phyloP scores from a whole-genome alignment of 1,284 basidiomycete genomes.

The Mycosarcoma maydis region DNA sequence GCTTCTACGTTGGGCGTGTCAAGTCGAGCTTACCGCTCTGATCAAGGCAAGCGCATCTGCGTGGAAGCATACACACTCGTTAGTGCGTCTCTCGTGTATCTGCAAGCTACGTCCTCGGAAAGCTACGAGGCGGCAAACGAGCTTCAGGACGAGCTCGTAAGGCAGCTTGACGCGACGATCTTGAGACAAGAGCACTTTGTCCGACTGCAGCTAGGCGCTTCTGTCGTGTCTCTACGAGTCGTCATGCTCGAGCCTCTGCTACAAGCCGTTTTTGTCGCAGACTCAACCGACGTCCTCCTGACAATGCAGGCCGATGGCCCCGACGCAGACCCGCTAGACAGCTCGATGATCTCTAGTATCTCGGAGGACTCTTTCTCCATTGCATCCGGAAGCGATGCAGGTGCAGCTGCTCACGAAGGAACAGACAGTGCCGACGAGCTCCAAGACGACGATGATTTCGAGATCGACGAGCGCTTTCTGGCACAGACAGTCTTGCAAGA shows the following conservation, averaged over 20 bases:
- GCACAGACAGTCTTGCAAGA: constrained; percentile 51
- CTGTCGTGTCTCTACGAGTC: constrained; percentile 20
- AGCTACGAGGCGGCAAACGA: constrained; percentile 33
- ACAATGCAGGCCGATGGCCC: constrained; percentile 27
- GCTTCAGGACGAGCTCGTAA: constrained; percentile 24
- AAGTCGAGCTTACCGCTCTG: constrained; percentile 10
- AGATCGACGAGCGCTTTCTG: constrained; percentile 59
- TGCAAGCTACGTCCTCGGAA: constrained; percentile 38
- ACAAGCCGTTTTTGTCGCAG: constrained; percentile 48
- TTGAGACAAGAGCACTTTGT: constrained; percentile 45
- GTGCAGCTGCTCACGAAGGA: constrained; percentile 1
- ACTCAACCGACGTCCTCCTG: constrained; percentile 43
- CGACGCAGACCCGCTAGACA: constrained; percentile 12
- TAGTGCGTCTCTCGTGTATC: constrained; percentile 42
- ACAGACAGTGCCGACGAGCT: constrained; percentile 30
- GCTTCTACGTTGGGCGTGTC: constrained; percentile 13
- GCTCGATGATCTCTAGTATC: constrained; percentile 26
- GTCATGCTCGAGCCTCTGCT: constrained; percentile 60
- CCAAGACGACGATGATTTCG: constrained; percentile 27
- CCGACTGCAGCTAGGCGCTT: constrained; percentile 11
- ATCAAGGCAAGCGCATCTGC: constrained; percentile 13
- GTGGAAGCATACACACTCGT: constrained; percentile 28
- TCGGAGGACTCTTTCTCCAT: constrained; percentile 30
- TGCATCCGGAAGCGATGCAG: constrained; percentile 15
- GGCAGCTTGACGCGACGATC: constrained; percentile 39